A percentile compares a stretch with the other conserved stretches of the same genome.
Evolutionary conservation across 768 basidiomycete species (phyloP).

Genomic region (Xerocomus spinulosus): DNA sequence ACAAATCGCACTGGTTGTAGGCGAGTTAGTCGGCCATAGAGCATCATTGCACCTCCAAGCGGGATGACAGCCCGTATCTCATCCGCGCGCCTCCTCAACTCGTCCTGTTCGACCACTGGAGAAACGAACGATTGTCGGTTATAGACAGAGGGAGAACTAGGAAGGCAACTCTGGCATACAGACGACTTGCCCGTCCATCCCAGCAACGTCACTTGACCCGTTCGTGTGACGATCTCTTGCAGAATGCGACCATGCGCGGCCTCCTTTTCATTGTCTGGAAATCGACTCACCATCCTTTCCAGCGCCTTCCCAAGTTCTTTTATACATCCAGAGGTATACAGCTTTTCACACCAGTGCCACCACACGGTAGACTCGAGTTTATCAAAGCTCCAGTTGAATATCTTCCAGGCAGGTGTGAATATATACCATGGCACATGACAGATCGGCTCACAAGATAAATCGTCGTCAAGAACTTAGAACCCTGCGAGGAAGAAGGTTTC

Average conservation of each 20-base stretch:
- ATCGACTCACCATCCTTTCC: background rate
- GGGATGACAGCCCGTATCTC: background rate
- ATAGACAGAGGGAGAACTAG: background rate
- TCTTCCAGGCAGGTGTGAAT: background rate
- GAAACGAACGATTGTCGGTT: too few relatives aligned
- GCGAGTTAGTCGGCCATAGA: background rate
- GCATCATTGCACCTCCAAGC: background rate
- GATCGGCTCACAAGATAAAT: background rate
- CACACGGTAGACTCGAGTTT: background rate
- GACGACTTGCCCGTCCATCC: conserved; percentile 1
- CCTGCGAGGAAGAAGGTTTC: conserved; percentile 9
- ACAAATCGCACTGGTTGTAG: background rate
- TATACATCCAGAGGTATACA: background rate
- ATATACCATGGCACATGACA: background rate
- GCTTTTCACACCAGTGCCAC: background rate
- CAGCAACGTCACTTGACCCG: background rate
- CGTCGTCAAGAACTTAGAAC: conserved; percentile 24
- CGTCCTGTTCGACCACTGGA: background rate
- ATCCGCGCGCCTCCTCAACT: background rate
- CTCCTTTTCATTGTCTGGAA: background rate
- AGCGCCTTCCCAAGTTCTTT: background rate
- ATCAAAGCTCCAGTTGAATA: conserved; percentile 4
- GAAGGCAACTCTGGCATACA: background rate
- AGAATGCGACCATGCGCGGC: background rate
- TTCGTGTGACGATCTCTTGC: background rate